phyloP scores from a whole-genome alignment of 2,329 filamentous ascomycete species.

The Stagonosporopsis chrysanthemi region DNA sequence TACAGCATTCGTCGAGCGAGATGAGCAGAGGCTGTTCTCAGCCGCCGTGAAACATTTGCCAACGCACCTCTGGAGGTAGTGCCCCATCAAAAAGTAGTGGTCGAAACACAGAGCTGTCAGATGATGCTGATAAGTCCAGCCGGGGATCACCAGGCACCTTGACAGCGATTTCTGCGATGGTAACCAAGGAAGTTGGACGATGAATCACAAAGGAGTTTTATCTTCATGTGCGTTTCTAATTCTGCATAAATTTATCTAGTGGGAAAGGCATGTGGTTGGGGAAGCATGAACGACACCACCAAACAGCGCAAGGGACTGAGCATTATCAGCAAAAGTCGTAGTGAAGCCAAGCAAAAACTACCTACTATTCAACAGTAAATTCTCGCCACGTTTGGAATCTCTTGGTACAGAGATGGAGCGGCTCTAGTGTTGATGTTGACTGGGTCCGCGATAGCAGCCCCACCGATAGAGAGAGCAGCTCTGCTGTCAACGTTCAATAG shows the following conservation, averaged over 20 bases:
- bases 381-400: background rate
- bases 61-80: slow-evolving; percentile 23
- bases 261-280: background rate
- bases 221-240: background rate
- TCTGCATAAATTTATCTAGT: background rate
- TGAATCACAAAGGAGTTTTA: background rate
- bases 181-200: background rate
- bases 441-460: background rate
- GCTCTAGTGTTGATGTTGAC: background rate
- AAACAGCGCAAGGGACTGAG: background rate
- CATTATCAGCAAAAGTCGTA: background rate
- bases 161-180: background rate
- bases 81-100: slow-evolving; percentile 6
- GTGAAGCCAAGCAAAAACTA: background rate
- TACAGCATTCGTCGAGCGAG: slow-evolving; percentile 30
- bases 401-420: background rate
- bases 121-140: slow-evolving; percentile 6
- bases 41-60: slow-evolving; percentile 36
- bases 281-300: background rate
- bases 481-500: slow-evolving; percentile 2
- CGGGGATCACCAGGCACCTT: background rate
- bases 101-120: slow-evolving; percentile 15
- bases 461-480: background rate
- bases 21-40: slow-evolving; percentile 20
- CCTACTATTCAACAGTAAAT: slow-evolving; percentile 4